Evolutionary conservation across 768 basidiomycete species (phyloP).

Genomic region (Fomitopsis serialis): DNA sequence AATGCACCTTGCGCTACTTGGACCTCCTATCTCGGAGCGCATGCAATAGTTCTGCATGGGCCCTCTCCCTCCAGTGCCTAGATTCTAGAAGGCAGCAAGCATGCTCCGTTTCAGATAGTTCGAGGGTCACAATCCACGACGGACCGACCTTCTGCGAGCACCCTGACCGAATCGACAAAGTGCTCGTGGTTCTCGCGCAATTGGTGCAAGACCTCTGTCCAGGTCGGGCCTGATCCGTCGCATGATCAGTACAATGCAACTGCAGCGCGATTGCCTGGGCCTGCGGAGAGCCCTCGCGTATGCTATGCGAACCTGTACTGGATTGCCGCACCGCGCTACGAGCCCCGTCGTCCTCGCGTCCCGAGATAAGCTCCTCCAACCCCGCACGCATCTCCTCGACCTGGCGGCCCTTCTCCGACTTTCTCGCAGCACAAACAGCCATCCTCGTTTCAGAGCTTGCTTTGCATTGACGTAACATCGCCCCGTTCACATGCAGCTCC

Average conservation of each 20-base stretch:
- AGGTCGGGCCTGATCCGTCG: neutral
- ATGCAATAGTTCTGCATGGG: neutral
- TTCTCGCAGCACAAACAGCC: neutral
- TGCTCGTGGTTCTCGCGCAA: neutral
- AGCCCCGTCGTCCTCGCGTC: neutral
- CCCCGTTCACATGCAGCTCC: neutral
- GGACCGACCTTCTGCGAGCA: constrained; percentile 1
- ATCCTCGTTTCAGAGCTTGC: neutral
- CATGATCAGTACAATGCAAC: neutral
- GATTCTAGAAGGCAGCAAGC: neutral
- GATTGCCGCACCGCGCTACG: neutral
- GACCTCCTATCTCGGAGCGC: constrained; percentile 1
- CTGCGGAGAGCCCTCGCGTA: neutral
- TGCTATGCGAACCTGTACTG: neutral
- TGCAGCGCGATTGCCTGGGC: neutral
- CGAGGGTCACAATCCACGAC: neutral
- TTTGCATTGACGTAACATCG: neutral
- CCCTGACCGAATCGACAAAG: neutral
- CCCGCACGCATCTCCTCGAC: neutral
- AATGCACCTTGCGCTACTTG: neutral
- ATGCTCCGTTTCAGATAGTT: neutral
- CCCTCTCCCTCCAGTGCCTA: neutral
- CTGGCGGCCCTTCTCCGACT: neutral
- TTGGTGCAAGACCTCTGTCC: constrained; percentile 1
- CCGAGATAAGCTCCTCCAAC: neutral